A percentile compares a stretch with the other conserved stretches of the same genome.
These are phyloP conservation scores for Phyllosticta capitalensis DNA, from an alignment of 2,329 filamentous ascomycete genomes.

Conservation along the genomic window DNA sequence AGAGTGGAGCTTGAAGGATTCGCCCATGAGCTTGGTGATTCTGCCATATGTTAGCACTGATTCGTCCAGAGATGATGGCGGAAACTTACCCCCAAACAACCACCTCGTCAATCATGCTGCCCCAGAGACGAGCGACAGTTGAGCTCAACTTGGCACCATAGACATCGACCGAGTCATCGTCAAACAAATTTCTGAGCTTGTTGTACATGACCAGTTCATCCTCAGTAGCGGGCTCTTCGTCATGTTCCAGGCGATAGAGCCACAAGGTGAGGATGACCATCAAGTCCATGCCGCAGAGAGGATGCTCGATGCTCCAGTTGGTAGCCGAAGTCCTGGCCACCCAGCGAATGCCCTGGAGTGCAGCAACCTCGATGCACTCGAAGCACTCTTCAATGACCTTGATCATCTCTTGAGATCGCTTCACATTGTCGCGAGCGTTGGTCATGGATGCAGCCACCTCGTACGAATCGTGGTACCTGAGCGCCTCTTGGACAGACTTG, in stretches of 20 bases:
- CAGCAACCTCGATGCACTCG: conserved; percentile 93
- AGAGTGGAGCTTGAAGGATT: conserved; percentile 93
- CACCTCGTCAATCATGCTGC: conserved; percentile 95
- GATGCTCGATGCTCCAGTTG: conserved; percentile 98
- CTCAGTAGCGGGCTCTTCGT: conserved; percentile 79
- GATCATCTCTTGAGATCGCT: conserved; percentile 94
- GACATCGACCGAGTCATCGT: conserved; percentile 77
- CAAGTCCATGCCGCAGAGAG: conserved; percentile 88
- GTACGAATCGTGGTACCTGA: conserved; percentile 94
- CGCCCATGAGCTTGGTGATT: conserved; percentile 91
- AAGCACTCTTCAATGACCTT: conserved; percentile 98
- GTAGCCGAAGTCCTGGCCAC: conserved; percentile 95
- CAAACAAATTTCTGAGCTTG: conserved; percentile 81
- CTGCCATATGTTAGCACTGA: conserved; percentile 45
- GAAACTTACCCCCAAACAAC: conserved; percentile 94
- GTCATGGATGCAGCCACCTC: conserved; percentile 97
- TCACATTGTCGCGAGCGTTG: conserved; percentile 83
- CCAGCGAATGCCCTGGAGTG: conserved; percentile 90
- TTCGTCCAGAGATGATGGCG: conserved; percentile 12
- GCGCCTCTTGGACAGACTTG: conserved; percentile 89
- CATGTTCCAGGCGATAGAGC: conserved; percentile 98
- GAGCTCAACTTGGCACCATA: conserved; percentile 82
- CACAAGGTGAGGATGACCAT: conserved; percentile 97
- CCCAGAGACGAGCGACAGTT: conserved; percentile 92
- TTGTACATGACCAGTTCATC: conserved; percentile 86